Percentiles rank a stretch among this genome's conserved stretches.
Conservation (phyloP, 148 eudicot species). For the Rhododendron williamsianum region DNA sequence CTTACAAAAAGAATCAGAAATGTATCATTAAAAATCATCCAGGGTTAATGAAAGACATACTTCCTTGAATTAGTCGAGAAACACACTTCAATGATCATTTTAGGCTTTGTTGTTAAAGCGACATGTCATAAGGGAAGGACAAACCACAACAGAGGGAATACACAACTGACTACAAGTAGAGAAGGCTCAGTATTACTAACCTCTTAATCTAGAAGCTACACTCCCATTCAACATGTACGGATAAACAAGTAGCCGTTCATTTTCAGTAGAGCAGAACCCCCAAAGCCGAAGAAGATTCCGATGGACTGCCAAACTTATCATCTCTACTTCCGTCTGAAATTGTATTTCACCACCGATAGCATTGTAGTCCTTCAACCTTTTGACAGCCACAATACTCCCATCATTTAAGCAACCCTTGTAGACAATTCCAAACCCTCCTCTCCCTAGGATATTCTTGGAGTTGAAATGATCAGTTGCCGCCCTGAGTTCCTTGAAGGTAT, state of each 20-base stretch:
- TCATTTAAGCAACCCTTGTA: constrained; percentile 69
- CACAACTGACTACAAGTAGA: background rate
- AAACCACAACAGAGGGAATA: background rate
- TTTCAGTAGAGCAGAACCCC: constrained; percentile 81
- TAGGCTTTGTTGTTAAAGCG: background rate
- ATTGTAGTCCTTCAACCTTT: constrained; percentile 74
- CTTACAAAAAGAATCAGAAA: background rate
- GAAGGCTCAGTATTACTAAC: constrained; percentile 25
- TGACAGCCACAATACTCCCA: constrained; percentile 79
- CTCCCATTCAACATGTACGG: constrained; percentile 88
- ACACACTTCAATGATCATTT: background rate
- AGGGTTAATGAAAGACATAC: background rate
- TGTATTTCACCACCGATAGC: constrained; percentile 72
- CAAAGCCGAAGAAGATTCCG: constrained; percentile 76
- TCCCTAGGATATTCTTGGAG: constrained; percentile 74
- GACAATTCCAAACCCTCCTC: constrained; percentile 86
- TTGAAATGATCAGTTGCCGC: constrained; percentile 78
- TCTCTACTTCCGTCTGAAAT: constrained; percentile 87
- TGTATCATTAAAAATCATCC: background rate
- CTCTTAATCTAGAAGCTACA: constrained; percentile 85
- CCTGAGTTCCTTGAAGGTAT: constrained; percentile 72
- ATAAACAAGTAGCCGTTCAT: constrained; percentile 80
- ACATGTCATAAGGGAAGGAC: background rate
- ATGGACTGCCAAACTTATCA: constrained; percentile 83
- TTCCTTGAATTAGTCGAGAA: background rate